Percentiles rank a stretch among this genome's conserved stretches.
phyloP scores from a whole-genome alignment of 441 rosid genomes.

The Lepidium campestre region DNA sequence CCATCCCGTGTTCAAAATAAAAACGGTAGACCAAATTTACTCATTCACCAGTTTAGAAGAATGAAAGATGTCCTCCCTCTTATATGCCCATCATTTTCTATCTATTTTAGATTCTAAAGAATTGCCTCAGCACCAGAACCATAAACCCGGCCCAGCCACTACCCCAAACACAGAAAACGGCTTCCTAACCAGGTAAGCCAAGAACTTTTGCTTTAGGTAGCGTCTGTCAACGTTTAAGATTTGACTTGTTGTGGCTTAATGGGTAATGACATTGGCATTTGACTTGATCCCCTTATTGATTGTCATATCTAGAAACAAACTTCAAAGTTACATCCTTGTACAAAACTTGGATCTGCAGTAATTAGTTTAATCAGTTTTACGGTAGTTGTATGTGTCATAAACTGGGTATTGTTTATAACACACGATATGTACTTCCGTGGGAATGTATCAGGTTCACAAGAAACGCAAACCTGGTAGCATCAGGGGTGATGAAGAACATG shows the following conservation, averaged over 20 bases:
- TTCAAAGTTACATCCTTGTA: neutral
- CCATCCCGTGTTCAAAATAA: conserved; percentile 40
- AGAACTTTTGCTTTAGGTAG: conserved; percentile 1
- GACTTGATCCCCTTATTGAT: neutral
- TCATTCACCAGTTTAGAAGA: neutral
- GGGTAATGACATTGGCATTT: neutral
- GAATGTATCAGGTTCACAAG: conserved; percentile 54
- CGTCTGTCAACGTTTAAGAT: neutral
- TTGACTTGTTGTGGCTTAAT: neutral
- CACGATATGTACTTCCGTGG: neutral
- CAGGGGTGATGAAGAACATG: conserved; percentile 70
- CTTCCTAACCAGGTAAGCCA: conserved; percentile 52
- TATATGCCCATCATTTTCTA: neutral
- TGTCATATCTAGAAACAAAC: neutral
- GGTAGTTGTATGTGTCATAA: neutral
- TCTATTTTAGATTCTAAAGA: conserved; percentile 36
- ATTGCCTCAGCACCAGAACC: conserved; percentile 29
- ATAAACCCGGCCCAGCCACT: conserved; percentile 35
- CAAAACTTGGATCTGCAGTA: neutral
- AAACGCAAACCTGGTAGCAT: conserved; percentile 67
- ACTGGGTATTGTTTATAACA: neutral
- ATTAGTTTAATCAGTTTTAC: neutral
- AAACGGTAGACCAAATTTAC: conserved; percentile 30
- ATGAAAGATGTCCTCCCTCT: neutral
- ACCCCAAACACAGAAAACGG: conserved; percentile 32